Evolutionary conservation across 176 grass and related monocot species (phyloP), one percentile per base, ranked within the genome.

Genomic region (Cenchrus fungigraminus): DNA sequence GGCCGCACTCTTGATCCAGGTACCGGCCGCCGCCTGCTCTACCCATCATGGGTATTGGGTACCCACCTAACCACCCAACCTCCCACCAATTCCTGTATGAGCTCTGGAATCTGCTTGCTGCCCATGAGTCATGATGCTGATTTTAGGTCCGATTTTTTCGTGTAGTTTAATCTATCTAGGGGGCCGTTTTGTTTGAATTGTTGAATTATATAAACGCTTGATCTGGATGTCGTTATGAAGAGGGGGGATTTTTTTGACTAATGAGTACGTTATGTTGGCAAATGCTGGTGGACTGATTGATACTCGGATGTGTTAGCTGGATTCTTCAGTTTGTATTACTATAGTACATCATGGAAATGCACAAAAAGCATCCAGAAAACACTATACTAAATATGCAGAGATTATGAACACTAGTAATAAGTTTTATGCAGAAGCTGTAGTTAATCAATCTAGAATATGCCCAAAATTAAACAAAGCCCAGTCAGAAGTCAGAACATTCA

Each of bases 1-100:
- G 9, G 87, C 93, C 3, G 85, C 91, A 16, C 72, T 92, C 58
- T 90, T 84, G 87, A 92, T 98, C 87, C 93, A 98, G 96, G 96
- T 89, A 86, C 55, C 61, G 79, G 3, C 59, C 78, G 17, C 43
- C 40, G 13, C 16, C 52, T 57, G 8, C 53, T 57, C 31, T 6
- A 50, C 52, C 51, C 13, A 47, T 54, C 50, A 6, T 54, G 71
- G 43, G 42, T 64, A 65, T 67, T 54, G 71, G 43, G 42, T 64
- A 65, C 76, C 45, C 28, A 74, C 66, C 64, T 3, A 56, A 53
- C 29, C 62, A 86, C 44, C 62, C 20, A 7, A 11, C 76, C 13
- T 4, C 31, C 65, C 17, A 72, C n/a, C 37, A 5, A 59, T 71
- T n/a, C 31, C 71, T 86, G 16, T 19, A 65, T 13, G 25, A 2